Evolutionary conservation across 345 rosid genomes (phyloP).

Genomic region (Conringia planisiliqua): DNA sequence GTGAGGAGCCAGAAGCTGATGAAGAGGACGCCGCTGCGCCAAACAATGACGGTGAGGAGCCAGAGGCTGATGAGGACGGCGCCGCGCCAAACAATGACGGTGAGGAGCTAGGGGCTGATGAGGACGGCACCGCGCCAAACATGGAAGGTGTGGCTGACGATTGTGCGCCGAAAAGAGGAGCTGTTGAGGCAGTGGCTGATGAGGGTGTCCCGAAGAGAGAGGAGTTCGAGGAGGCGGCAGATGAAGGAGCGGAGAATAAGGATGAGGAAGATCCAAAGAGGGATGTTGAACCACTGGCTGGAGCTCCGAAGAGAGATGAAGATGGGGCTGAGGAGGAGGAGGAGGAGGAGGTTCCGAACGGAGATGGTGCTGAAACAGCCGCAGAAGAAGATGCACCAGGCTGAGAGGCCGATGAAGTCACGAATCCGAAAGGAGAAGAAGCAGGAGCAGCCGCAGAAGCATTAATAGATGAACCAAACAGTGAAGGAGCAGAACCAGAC

Average conservation of each 20-base stretch:
- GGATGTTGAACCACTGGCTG: slow-evolving; percentile 17
- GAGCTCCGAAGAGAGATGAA: slow-evolving; percentile 29
- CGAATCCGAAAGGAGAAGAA: slow-evolving; percentile 29
- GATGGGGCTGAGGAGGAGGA: slow-evolving; percentile 24
- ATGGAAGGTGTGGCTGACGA: slow-evolving; percentile 10
- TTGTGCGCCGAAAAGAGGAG: slow-evolving; percentile 33
- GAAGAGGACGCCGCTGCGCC: slow-evolving; percentile 18
- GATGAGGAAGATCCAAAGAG: slow-evolving; percentile 33
- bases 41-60: slow-evolving; percentile 16
- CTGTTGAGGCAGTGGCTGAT: slow-evolving; percentile 26
- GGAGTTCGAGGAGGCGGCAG: slow-evolving; percentile 21
- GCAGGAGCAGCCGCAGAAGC: slow-evolving; percentile 22
- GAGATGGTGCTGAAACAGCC: slow-evolving; percentile 13
- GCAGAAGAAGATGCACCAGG: slow-evolving; percentile 15
- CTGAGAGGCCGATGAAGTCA: slow-evolving; percentile 18
- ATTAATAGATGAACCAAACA: slow-evolving; percentile 22
- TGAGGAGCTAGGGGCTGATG: slow-evolving; percentile 8
- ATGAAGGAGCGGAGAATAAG: slow-evolving; percentile 10
- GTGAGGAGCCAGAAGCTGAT: slow-evolving; percentile 4
- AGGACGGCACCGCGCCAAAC: slow-evolving; percentile 14
- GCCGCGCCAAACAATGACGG: slow-evolving; percentile 9
- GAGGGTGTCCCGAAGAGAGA: slow-evolving; percentile 36
- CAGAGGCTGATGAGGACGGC: slow-evolving; percentile 28
- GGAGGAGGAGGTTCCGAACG: slow-evolving; percentile 24
- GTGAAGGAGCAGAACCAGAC: slow-evolving; percentile 26